Evolutionary conservation across 805 yeast genomes (phyloP), one percentile per base, ranked within the genome.

Genomic region (Sungouiozyma ichnusensis): DNA sequence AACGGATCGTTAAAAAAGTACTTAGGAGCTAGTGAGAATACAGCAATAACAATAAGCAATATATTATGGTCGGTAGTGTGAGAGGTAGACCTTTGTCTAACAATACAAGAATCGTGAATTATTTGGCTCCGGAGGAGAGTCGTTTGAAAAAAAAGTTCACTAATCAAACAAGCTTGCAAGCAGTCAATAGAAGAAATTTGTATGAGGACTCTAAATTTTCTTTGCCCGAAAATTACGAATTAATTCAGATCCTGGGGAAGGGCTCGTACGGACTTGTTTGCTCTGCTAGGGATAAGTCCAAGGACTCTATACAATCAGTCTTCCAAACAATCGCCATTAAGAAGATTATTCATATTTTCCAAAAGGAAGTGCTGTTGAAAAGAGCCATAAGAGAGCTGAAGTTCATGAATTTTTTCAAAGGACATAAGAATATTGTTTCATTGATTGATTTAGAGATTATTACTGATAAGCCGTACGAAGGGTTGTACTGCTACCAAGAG

Each of bases 251-350:
- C 2, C 66, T 86, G 41, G 95, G 95, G 0, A 79, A 79, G 54
- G 95, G 95, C 0, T 80, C 94, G 0, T 86, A 86, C 57, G 95
- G 95, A 1, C 75, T 79, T 0, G 95, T 86, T 3, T 84, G 92
- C 49, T 76, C 85, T 3, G 94, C 90, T 0, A 50, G 69, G 13
- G 65, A 62, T 33, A 62, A 56, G 14, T 57, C 61, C 1, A 46
- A 50, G 9, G 48, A 42, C 31, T 49, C 48, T 1, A 48, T 43
- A 2, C 39, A 45, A 20, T 54, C 59, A 9, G 29, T 24, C 9
- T 24, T 24, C 29, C 15, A 35, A 6, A 60, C 64, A 0, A 60
- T 87, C 14, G 97, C 96, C 7, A 79, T 88, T 41, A 88, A 88
- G 59, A 85, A 85, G 55, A 83, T 88, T 13, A 72, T 79, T 33